Conservation (phyloP, 2,329 filamentous ascomycete species). For the Microdochium bolleyi region DNA sequence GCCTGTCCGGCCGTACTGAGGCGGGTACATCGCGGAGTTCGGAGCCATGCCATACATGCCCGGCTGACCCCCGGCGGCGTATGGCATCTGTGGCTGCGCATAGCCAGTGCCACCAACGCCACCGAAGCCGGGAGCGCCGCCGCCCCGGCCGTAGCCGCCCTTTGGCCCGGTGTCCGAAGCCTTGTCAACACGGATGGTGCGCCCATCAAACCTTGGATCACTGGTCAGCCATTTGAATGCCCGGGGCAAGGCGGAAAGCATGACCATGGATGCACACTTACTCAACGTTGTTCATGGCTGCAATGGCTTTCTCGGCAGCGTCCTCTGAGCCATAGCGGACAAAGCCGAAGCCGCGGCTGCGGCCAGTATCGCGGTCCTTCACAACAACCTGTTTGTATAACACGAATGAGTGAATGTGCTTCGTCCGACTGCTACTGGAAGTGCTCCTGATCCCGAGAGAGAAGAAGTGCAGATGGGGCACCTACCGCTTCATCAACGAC, state of each 20-base stretch:
- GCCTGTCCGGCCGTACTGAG: slow-evolving; percentile 33
- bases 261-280: slow-evolving; percentile 36
- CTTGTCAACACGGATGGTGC: slow-evolving; percentile 90
- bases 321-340: slow-evolving; percentile 76
- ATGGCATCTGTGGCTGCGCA: slow-evolving; percentile 22
- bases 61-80: slow-evolving; percentile 23
- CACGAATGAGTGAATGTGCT: too few relatives aligned
- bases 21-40: slow-evolving; percentile 27
- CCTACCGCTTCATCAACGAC: slow-evolving; percentile 90
- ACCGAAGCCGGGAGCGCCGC: slow-evolving; percentile 18
- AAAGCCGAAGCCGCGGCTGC: slow-evolving; percentile 96
- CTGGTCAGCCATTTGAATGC: background rate
- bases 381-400: slow-evolving; percentile 67
- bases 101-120: slow-evolving; percentile 25
- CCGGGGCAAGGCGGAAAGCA: background rate
- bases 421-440: background rate
- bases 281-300: slow-evolving; percentile 83
- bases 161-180: slow-evolving; percentile 72
- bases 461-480: slow-evolving; percentile 19
- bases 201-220: slow-evolving; percentile 73
- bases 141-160: slow-evolving; percentile 40
- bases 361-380: slow-evolving; percentile 93
- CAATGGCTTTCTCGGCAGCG: slow-evolving; percentile 71
- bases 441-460: background rate
- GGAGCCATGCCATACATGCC: slow-evolving; percentile 26